Evolutionary conservation across 75 land plant species (phyloP).

Genomic region (Chamaecyparis obtusa): DNA sequence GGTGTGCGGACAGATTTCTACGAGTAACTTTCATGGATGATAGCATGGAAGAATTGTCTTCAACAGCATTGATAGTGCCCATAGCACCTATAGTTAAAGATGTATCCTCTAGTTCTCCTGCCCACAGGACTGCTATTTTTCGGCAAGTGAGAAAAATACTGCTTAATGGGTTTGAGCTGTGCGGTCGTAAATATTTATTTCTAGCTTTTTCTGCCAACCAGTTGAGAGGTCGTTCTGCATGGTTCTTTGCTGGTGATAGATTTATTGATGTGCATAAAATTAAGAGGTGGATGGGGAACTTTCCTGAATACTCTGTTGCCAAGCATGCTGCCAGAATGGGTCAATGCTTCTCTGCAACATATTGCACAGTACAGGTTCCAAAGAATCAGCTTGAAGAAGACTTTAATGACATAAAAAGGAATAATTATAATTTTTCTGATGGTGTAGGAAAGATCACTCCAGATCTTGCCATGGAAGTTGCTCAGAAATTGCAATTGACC

Average conservation of each 20-base stretch:
- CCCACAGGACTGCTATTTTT: slow-evolving; percentile 34
- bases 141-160: slow-evolving; percentile 40
- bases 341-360: slow-evolving; percentile 84
- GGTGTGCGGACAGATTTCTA: slow-evolving; percentile 58
- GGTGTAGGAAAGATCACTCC: slow-evolving; percentile 74
- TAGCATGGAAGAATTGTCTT: slow-evolving; percentile 43
- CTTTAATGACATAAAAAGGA: slow-evolving; percentile 50
- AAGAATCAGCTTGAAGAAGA: slow-evolving; percentile 19
- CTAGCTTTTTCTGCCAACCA: slow-evolving; percentile 88
- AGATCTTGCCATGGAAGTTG: slow-evolving; percentile 71
- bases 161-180: slow-evolving; percentile 45
- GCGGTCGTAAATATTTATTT: slow-evolving; percentile 62
- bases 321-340: slow-evolving; percentile 96
- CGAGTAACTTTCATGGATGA: slow-evolving; percentile 82
- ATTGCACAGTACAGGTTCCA: slow-evolving; percentile 66
- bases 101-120: slow-evolving; percentile 22
- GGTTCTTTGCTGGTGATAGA: slow-evolving; percentile 80
- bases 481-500: slow-evolving; percentile 48
- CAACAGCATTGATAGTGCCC: slow-evolving; percentile 32
- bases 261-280: slow-evolving; percentile 31
- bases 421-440: slow-evolving; percentile 71
- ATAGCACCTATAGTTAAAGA: slow-evolving; percentile 53
- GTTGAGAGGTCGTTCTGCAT: slow-evolving; percentile 74
- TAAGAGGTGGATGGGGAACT: slow-evolving; percentile 82
- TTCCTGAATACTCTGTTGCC: slow-evolving; percentile 56